These are phyloP conservation scores for Rhodotorula sp. DNA, from an alignment of 1,284 basidiomycete species.

Conservation along the genomic window DNA sequence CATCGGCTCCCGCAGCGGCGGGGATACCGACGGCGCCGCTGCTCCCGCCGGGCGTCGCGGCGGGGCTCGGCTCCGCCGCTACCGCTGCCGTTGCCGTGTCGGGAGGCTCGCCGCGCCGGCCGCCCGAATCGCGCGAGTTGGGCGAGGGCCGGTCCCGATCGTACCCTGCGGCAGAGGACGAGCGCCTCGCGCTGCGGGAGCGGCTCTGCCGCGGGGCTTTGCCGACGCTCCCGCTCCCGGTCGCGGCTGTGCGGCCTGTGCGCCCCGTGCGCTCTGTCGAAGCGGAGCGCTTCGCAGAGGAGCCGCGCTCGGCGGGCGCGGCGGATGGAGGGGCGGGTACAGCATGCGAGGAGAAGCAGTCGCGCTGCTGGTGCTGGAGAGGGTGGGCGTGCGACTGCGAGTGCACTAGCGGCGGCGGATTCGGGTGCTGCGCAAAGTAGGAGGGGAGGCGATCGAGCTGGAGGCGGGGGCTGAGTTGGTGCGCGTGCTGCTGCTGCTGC, in stretches of 20 bases:
- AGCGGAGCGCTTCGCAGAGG: slow-evolving; percentile 3
- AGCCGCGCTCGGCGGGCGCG: neutral
- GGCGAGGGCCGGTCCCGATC: neutral
- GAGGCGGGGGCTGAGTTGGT: neutral
- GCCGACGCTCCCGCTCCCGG: slow-evolving; percentile 19
- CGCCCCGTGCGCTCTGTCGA: slow-evolving; percentile 4
- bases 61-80: neutral
- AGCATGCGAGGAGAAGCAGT: neutral
- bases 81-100: neutral
- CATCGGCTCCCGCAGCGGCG: neutral
- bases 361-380: neutral
- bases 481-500: neutral
- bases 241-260: neutral
- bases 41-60: neutral
- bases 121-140: neutral
- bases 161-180: neutral
- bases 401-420: too few relatives aligned
- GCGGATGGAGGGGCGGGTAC: neutral
- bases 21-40: neutral
- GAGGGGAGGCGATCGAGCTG: slow-evolving; percentile 1
- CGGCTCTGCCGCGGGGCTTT: slow-evolving; percentile 36
- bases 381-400: neutral
- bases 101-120: neutral
- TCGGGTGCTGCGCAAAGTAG: neutral
- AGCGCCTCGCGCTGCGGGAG: slow-evolving; percentile 17